Evolutionary conservation across 768 basidiomycete genomes (phyloP).

Genomic region (Cubamyces lactineus): DNA sequence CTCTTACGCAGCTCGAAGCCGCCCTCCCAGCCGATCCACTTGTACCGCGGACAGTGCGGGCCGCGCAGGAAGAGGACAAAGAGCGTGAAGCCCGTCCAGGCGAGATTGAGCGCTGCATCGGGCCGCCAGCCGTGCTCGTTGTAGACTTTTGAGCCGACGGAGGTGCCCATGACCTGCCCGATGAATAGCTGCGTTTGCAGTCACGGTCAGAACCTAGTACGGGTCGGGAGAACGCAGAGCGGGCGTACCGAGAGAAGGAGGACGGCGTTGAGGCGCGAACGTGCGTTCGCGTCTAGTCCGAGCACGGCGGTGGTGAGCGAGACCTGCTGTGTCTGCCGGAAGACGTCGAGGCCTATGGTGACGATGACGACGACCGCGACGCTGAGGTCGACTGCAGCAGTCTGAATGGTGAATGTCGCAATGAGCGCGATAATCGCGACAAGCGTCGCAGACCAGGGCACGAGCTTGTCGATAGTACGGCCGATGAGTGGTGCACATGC

Average conservation of each 20-base stretch:
- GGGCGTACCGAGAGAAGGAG: slow-evolving; percentile 64
- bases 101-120: slow-evolving; percentile 62
- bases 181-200: slow-evolving; percentile 52
- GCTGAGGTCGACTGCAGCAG: slow-evolving; percentile 68
- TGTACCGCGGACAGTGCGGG: slow-evolving; percentile 58
- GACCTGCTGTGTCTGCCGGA: slow-evolving; percentile 76
- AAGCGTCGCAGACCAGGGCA: slow-evolving; percentile 80
- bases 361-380: slow-evolving; percentile 72
- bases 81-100: slow-evolving; percentile 58
- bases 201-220: background rate
- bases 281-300: slow-evolving; percentile 13
- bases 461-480: slow-evolving; percentile 64
- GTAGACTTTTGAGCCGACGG: slow-evolving; percentile 74
- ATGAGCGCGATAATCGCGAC: slow-evolving; percentile 51
- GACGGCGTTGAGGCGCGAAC: slow-evolving; percentile 75
- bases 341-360: slow-evolving; percentile 72
- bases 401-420: slow-evolving; percentile 63
- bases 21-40: slow-evolving; percentile 70
- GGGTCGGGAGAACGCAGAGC: background rate
- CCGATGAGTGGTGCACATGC: slow-evolving; percentile 72
- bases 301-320: slow-evolving; percentile 61
- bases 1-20: slow-evolving; percentile 37
- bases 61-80: slow-evolving; percentile 65
- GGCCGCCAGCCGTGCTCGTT: slow-evolving; percentile 71
- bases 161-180: slow-evolving; percentile 83